Conservation (phyloP, 2,329 filamentous ascomycete genomes). For the Orbilia blumenaviensis region DNA sequence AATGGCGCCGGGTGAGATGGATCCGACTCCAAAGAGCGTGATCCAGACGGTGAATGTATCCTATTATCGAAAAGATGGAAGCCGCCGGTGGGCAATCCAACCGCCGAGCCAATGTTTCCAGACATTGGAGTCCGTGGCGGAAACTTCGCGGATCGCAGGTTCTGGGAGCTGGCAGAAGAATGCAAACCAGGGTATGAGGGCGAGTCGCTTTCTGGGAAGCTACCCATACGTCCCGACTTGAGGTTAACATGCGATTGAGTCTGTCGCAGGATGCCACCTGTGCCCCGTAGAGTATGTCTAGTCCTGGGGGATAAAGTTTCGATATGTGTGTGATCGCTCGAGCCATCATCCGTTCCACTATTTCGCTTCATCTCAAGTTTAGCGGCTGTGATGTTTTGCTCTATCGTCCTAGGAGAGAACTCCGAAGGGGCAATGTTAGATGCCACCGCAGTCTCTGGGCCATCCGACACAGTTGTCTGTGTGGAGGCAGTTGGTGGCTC, state of each 20-base stretch:
- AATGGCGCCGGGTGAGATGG: slow-evolving; percentile 78
- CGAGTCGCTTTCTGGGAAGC: slow-evolving; percentile 47
- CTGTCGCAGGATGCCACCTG: slow-evolving; percentile 45
- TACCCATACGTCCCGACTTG: slow-evolving; percentile 50
- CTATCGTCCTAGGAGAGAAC: slow-evolving; percentile 40
- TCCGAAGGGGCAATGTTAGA: slow-evolving; percentile 31
- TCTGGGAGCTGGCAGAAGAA: slow-evolving; percentile 49
- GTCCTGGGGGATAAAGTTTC: slow-evolving; percentile 47
- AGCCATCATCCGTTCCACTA: slow-evolving; percentile 46
- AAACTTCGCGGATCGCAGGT: slow-evolving; percentile 48
- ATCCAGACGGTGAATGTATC: slow-evolving; percentile 73
- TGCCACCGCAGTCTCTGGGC: slow-evolving; percentile 21
- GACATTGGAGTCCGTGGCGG: slow-evolving; percentile 49
- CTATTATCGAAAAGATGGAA: slow-evolving; percentile 84
- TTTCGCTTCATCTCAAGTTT: slow-evolving; percentile 43
- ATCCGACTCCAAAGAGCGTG: slow-evolving; percentile 66
- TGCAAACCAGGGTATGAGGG: slow-evolving; percentile 36
- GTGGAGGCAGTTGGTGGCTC: slow-evolving; percentile 7
- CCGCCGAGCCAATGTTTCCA: slow-evolving; percentile 61
- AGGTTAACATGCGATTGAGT: slow-evolving; percentile 52
- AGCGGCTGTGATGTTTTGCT: slow-evolving; percentile 37
- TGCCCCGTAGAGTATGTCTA: slow-evolving; percentile 40
- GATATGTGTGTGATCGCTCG: slow-evolving; percentile 48
- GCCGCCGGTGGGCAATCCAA: slow-evolving; percentile 71
- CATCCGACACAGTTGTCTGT: slow-evolving; percentile 19